phyloP scores from a whole-genome alignment of 345 rosid species.

The Gossypium herbaceum region DNA sequence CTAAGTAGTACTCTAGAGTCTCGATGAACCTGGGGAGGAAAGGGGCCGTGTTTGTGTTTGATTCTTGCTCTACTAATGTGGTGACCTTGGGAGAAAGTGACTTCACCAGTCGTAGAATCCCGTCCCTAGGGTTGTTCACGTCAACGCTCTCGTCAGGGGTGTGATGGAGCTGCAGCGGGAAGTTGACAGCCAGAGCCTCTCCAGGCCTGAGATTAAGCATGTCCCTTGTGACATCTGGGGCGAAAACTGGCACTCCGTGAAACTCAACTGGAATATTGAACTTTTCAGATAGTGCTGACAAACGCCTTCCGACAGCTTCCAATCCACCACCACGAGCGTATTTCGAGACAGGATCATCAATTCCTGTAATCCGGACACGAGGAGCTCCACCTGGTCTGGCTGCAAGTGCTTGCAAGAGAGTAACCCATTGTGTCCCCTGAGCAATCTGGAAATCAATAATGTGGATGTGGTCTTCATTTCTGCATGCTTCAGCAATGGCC shows the following conservation, averaged over 20 bases:
- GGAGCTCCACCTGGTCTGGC: constrained; percentile 67
- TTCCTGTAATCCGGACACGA: constrained; percentile 63
- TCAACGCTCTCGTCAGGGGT: constrained; percentile 76
- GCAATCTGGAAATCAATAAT: constrained; percentile 66
- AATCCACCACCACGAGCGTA: constrained; percentile 53
- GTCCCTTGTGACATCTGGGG: constrained; percentile 41
- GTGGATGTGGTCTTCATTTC: constrained; percentile 51
- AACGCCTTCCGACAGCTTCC: constrained; percentile 43
- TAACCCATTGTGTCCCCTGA: constrained; percentile 69
- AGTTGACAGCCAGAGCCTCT: constrained; percentile 66
- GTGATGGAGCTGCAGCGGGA: constrained; percentile 70
- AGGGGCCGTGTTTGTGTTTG: constrained; percentile 70
- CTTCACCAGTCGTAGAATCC: constrained; percentile 60
- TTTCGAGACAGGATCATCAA: constrained; percentile 49
- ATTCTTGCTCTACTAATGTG: constrained; percentile 71
- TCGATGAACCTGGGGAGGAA: constrained; percentile 57
- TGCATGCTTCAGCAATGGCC: constrained; percentile 78
- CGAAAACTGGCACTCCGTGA: constrained; percentile 46
- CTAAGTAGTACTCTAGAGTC: constrained; percentile 55
- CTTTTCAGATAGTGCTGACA: constrained; percentile 42
- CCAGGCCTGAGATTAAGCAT: constrained; percentile 64
- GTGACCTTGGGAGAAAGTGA: constrained; percentile 59
- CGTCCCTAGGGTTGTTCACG: constrained; percentile 63
- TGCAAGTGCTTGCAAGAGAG: constrained; percentile 69
- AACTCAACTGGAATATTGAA: constrained; percentile 58